Percentiles rank a stretch among this genome's conserved stretches.
phyloP scores from a whole-genome alignment of 345 rosid species.

The Pistacia atlantica region DNA sequence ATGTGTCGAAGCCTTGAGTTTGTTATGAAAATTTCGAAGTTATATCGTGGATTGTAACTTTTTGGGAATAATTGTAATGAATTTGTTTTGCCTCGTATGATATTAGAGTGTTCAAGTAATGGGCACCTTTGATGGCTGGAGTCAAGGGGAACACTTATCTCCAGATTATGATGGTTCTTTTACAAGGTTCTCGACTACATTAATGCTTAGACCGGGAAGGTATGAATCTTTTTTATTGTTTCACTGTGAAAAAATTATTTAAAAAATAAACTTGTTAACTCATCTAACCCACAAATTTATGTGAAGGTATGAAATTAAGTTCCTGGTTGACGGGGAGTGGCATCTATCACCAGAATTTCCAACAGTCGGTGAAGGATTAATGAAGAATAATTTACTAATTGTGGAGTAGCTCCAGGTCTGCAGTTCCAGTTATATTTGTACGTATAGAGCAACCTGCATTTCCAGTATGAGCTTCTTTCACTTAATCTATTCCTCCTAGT shows the following conservation, averaged over 20 bases:
- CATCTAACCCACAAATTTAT: slow-evolving; percentile 6
- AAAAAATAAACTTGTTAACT: not conserved
- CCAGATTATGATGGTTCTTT: slow-evolving; percentile 79
- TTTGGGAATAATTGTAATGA: not conserved
- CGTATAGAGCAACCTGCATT: not conserved
- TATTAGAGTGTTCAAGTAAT: slow-evolving; percentile 82
- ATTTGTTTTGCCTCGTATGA: not conserved
- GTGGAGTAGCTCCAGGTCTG: slow-evolving; percentile 47
- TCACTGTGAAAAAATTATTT: too few relatives aligned
- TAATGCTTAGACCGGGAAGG: slow-evolving; percentile 89
- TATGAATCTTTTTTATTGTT: slow-evolving; percentile 21
- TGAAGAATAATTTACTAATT: slow-evolving; percentile 64
- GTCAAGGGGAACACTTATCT: slow-evolving; percentile 78
- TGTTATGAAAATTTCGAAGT: not conserved
- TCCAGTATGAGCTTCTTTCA: not conserved
- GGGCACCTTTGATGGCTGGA: slow-evolving; percentile 95
- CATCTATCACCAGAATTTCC: slow-evolving; percentile 75
- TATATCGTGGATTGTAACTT: not conserved
- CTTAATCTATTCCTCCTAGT: not conserved
- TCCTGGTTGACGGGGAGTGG: slow-evolving; percentile 94
- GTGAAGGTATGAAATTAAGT: slow-evolving; percentile 87
- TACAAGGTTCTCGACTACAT: slow-evolving; percentile 63
- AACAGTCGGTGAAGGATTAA: slow-evolving; percentile 68
- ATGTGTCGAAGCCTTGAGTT: not conserved
- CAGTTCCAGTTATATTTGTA: not conserved